Conservation (phyloP, 495 filamentous ascomycete species). For the Arthonia radiata region DNA sequence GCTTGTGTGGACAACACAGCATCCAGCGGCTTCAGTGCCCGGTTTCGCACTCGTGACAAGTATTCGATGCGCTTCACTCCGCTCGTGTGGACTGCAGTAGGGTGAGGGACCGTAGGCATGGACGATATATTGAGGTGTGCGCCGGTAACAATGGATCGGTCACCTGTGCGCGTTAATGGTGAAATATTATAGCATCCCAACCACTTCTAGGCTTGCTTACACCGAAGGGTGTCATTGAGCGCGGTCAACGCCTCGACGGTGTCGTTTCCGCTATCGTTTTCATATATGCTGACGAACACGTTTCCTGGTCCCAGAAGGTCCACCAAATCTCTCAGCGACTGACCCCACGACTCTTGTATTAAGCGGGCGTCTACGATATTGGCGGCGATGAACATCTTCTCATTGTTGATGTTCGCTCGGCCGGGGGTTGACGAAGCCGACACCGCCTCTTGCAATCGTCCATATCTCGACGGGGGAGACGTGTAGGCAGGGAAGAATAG, state of each 20-base stretch:
- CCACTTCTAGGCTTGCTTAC: too few species aligned
- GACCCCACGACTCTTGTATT: slow-evolving; percentile 40
- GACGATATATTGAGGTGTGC: too few species aligned
- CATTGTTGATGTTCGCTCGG: slow-evolving; percentile 33
- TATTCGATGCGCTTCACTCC: slow-evolving; percentile 49
- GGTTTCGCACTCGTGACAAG: slow-evolving; percentile 52
- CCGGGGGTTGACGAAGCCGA: slow-evolving; percentile 18
- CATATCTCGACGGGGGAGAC: slow-evolving; percentile 23
- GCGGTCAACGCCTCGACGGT: slow-evolving; percentile 17
- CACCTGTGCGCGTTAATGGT: too few species aligned
- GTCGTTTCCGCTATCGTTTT: slow-evolving; percentile 35
- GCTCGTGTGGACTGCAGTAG: too few species aligned
- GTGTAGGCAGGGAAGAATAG: slow-evolving; percentile 38
- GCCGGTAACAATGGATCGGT: too few species aligned
- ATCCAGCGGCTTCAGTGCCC: slow-evolving; percentile 39
- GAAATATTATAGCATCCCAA: too few species aligned
- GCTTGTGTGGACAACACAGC: too few species aligned
- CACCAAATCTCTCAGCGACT: slow-evolving; percentile 33
- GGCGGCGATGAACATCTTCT: slow-evolving; percentile 54
- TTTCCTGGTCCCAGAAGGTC: slow-evolving; percentile 30
- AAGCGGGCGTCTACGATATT: slow-evolving; percentile 44
- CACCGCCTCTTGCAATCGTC: slow-evolving; percentile 15
- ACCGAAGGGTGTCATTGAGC: too few species aligned
- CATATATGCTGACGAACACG: slow-evolving; percentile 37
- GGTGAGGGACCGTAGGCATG: too few species aligned